Conservation (phyloP, 2,329 filamentous ascomycete genomes). For the Exutisphaerella laricina region DNA sequence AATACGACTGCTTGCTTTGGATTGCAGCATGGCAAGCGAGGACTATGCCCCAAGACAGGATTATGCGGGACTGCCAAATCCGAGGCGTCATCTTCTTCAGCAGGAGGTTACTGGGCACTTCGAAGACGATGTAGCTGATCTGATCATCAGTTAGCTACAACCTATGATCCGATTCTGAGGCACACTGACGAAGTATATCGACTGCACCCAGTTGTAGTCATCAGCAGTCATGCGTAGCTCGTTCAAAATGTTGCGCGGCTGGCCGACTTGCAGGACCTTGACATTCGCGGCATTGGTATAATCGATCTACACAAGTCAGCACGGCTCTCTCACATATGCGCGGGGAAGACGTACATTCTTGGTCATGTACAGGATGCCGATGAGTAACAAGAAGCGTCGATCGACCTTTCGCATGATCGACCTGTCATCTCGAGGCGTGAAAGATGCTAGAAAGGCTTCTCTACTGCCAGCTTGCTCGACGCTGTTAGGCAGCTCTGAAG, state of each 20-base stretch:
- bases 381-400: conserved; percentile 35
- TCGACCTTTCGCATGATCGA: conserved; percentile 40
- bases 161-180: background rate
- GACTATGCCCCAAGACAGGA: conserved; percentile 48
- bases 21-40: conserved; percentile 42
- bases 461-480: conserved; percentile 17
- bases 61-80: conserved; percentile 27
- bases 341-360: conserved; percentile 39
- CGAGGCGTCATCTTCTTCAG: conserved; percentile 38
- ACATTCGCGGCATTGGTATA: conserved; percentile 39
- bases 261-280: conserved; percentile 41
- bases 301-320: no score
- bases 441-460: conserved; percentile 36
- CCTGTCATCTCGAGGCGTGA: conserved; percentile 36
- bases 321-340: no score
- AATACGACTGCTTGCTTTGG: conserved; percentile 25
- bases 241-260: conserved; percentile 35
- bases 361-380: conserved; percentile 40
- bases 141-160: background rate
- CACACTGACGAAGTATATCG: conserved; percentile 31
- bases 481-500: conserved; percentile 7
- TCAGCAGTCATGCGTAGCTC: conserved; percentile 39
- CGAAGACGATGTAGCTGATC: conserved; percentile 33
- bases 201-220: conserved; percentile 37
- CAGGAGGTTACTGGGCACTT: conserved; percentile 36